phyloP scores from a whole-genome alignment of 305 asterid genomes.

The Fraxinus paxiana region DNA sequence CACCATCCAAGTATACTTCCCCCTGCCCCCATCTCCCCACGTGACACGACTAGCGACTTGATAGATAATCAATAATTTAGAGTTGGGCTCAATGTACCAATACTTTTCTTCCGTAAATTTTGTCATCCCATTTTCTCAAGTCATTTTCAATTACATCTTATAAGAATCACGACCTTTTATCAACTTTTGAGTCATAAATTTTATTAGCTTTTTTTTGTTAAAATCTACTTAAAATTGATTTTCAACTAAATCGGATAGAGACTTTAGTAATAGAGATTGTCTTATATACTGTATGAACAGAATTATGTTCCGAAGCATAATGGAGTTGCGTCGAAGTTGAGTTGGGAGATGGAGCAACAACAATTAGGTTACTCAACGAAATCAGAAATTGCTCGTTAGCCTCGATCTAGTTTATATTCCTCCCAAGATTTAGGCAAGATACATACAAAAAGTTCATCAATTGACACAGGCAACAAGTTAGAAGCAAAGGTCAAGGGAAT shows the following conservation, averaged over 20 bases:
- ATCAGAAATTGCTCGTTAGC: constrained; percentile 73
- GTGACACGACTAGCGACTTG: not conserved
- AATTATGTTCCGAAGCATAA: constrained; percentile 63
- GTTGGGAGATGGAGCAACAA: constrained; percentile 78
- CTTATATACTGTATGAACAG: constrained; percentile 19
- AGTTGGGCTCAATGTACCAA: not conserved
- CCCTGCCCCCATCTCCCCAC: constrained; percentile 5
- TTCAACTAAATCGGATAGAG: not conserved
- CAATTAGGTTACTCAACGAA: constrained; percentile 58
- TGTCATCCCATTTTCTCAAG: no score
- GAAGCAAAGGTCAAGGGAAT: constrained; percentile 12
- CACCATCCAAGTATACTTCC: not conserved
- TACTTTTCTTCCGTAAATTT: not conserved
- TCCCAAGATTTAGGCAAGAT: constrained; percentile 2
- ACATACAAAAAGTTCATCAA: constrained; percentile 18
- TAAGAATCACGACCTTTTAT: not conserved
- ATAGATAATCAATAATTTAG: not conserved
- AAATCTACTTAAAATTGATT: not conserved
- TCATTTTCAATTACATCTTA: no score
- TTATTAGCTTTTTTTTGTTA: not conserved
- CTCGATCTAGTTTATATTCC: not conserved
- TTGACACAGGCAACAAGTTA: constrained; percentile 6
- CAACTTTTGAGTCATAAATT: not conserved
- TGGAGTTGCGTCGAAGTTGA: constrained; percentile 51
- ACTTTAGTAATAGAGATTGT: not conserved